Evolutionary conservation across 129 eudicot genomes (phyloP).

Genomic region (Solidago caesia): DNA sequence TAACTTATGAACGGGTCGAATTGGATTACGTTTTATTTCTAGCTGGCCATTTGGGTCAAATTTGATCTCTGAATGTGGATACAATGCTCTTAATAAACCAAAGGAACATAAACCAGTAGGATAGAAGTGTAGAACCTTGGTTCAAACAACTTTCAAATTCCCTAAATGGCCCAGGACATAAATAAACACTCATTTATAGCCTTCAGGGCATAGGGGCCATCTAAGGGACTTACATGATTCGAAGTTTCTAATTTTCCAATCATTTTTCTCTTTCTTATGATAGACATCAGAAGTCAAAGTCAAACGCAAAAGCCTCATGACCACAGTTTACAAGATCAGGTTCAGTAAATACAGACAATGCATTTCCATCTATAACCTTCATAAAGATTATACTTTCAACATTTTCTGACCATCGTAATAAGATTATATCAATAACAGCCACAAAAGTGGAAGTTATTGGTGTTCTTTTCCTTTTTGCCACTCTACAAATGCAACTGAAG

Average conservation of each 20-base stretch:
- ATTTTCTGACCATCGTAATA: constrained; percentile 8
- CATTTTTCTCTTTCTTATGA: not conserved
- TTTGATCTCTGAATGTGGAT: not conserved
- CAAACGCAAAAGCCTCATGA: constrained; percentile 10
- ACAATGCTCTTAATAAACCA: not conserved
- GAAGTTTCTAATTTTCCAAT: not conserved
- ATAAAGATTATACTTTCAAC: constrained; percentile 12
- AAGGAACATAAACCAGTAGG: constrained; percentile 1
- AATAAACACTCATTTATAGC: not conserved
- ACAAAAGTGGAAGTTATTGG: constrained; percentile 7
- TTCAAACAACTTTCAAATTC: not conserved
- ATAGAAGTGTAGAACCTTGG: not conserved
- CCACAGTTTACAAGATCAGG: constrained; percentile 14
- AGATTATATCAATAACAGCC: not conserved
- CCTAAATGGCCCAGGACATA: not conserved
- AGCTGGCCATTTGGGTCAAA: not conserved
- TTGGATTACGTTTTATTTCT: not conserved
- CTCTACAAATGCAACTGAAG: constrained; percentile 12
- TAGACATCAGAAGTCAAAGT: constrained; percentile 3
- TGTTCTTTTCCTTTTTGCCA: not conserved
- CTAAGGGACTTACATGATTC: constrained; percentile 23
- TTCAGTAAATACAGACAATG: constrained; percentile 22
- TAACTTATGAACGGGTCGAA: too few species aligned
- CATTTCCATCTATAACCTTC: constrained; percentile 14
- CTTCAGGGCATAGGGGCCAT: not conserved